Percentiles rank a stretch among this genome's conserved stretches.
Conservation (phyloP, 1,284 basidiomycete genomes). For the Leccinum griseonigrum region DNA sequence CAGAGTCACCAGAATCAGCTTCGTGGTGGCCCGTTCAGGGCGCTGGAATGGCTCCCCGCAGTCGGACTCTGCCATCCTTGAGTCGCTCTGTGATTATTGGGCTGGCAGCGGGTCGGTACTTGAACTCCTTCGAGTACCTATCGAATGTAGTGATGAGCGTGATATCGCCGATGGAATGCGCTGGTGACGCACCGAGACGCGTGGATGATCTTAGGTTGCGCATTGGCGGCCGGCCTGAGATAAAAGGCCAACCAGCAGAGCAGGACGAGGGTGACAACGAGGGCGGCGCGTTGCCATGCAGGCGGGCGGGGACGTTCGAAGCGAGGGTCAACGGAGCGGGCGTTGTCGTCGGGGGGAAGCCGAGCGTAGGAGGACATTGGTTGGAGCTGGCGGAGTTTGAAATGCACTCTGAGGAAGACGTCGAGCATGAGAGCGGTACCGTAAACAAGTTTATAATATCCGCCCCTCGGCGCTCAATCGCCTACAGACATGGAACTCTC, state of each 20-base stretch:
- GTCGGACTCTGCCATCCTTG: slow-evolving; percentile 41
- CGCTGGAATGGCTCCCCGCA: slow-evolving; percentile 43
- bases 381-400: not conserved
- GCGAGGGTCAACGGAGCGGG: slow-evolving; percentile 31
- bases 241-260: slow-evolving; percentile 44
- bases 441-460: not conserved
- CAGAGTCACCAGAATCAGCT: not conserved
- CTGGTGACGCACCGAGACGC: slow-evolving; percentile 34
- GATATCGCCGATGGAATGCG: no score
- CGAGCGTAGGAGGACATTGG: not conserved
- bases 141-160: not conserved
- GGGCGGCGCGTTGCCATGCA: slow-evolving; percentile 39
- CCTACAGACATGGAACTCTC: slow-evolving; percentile 24
- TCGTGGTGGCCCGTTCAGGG: not conserved
- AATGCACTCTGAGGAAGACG: slow-evolving; percentile 4
- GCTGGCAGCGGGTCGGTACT: slow-evolving; percentile 54
- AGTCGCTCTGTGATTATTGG: slow-evolving; percentile 50
- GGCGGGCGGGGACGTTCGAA: slow-evolving; percentile 40
- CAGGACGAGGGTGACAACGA: slow-evolving; percentile 38
- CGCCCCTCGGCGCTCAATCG: slow-evolving; percentile 5
- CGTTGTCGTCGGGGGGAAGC: not conserved
- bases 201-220: slow-evolving; percentile 30
- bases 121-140: slow-evolving; percentile 54
- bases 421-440: slow-evolving; percentile 16
- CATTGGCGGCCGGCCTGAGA: slow-evolving; percentile 29